Evolutionary conservation across 164 flowering plant genomes (phyloP), one percentile per base, ranked within the genome.

Genomic region (Magnolia sinica): DNA sequence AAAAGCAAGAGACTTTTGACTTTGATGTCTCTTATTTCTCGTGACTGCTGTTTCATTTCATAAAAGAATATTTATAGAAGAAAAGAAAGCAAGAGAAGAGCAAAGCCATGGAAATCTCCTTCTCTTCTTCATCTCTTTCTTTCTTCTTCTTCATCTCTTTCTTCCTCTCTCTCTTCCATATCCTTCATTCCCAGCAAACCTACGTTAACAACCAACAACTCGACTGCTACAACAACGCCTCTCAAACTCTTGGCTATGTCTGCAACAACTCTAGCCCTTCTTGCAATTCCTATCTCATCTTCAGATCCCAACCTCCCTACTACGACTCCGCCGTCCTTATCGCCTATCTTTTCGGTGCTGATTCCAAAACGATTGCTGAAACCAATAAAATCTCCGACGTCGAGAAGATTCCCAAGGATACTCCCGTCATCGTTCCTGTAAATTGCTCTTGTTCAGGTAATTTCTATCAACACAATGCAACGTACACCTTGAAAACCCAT

Each of bases 251-350:
- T 16, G 97, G 97, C 7, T 87, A 22, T 52, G 14, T 29, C 51
- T 91, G 93, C 90, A 87, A 84, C 80, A 84, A 82, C 50, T 74
- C 73, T 8, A 29, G 49, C 19, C 1, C 76, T 16, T 73, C 88
- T 18, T 92, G 95, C 81, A 23, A 11, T 0, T 77, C 95, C 22
- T 92, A 88, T 79, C 83, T 92, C 78, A 86, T 90, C 79, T 90
- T 87, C 87, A 75, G 92, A 63, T 76, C 94, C 10, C 61, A 55
- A 55, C 52, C 58, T 31, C 75, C 83, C 7, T 79, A 82, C 3
- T 88, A 86, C 84, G 76, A 78, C 78, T 70, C 88, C 58, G 83
- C 91, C 0, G 68, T 78, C 77, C 3, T 23, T 66, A 87, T 91
- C 50, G 86, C 75, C 70, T 78, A 67, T 45, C 89, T 92, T 18